Conservation (phyloP, 2,329 filamentous ascomycete species). For the Alternaria angustiovoidea region DNA sequence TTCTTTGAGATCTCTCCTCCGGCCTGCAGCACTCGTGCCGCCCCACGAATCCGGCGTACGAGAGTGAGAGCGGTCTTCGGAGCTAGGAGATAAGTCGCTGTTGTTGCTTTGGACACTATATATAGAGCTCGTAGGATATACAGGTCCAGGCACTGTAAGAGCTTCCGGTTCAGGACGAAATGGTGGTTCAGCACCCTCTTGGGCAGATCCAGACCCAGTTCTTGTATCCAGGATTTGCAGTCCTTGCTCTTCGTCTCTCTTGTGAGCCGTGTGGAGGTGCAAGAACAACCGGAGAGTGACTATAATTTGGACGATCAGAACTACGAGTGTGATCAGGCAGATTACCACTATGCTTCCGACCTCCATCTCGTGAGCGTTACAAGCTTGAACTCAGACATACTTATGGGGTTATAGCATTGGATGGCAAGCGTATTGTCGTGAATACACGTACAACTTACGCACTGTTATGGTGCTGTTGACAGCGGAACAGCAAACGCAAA, state of each 20-base stretch:
- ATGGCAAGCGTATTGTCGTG: neutral
- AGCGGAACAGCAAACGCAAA: neutral
- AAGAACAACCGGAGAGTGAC: neutral
- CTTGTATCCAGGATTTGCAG: neutral
- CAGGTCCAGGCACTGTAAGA: neutral
- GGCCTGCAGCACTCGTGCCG: neutral
- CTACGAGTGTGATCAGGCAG: conserved; percentile 3
- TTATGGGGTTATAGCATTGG: neutral
- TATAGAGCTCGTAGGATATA: neutral
- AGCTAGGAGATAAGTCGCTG: neutral
- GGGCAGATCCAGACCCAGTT: neutral
- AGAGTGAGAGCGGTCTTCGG: neutral
- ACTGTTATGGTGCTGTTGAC: neutral
- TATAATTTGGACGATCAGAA: conserved; percentile 6
- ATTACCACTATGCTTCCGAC: conserved; percentile 5
- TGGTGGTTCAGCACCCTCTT: neutral
- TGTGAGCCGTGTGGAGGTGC: neutral
- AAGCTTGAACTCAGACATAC: neutral
- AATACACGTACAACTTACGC: neutral
- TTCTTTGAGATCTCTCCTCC: neutral
- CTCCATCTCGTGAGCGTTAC: neutral
- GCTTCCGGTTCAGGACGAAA: neutral
- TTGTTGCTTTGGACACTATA: neutral
- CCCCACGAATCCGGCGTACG: neutral
- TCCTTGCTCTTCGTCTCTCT: neutral